A percentile compares a stretch with the other conserved stretches of the same genome.
Conservation (phyloP, 116 monocot genomes). For the Phalaenopsis hybrid region DNA sequence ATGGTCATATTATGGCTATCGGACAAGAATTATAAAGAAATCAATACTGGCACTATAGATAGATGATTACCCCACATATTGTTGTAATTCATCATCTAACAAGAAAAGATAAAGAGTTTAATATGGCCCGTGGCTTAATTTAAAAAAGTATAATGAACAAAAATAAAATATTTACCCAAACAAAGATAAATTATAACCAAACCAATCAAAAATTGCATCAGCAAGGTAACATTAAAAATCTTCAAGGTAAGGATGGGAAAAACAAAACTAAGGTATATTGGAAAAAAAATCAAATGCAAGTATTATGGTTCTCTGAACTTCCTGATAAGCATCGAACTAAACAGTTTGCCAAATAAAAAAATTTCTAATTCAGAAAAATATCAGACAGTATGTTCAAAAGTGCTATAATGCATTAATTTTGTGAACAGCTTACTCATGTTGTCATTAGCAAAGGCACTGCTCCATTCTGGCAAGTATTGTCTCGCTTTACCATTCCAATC, state of each 20-base stretch:
- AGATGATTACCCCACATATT: neutral
- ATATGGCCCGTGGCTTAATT: neutral
- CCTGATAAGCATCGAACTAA: neutral
- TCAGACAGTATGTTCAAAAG: neutral
- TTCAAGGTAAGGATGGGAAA: neutral
- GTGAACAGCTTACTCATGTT: constrained; percentile 23
- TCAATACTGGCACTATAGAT: neutral
- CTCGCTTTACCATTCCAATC: constrained; percentile 67
- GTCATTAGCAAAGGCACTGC: constrained; percentile 25
- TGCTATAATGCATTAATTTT: neutral
- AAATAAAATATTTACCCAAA: neutral
- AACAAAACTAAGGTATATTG: neutral
- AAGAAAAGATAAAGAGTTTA: neutral
- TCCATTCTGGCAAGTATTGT: constrained; percentile 59
- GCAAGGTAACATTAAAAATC: neutral
- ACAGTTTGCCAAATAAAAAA: neutral
- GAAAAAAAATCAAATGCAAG: neutral
- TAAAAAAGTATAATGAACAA: neutral
- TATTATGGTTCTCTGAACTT: neutral
- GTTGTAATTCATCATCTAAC: neutral
- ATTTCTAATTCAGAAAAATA: neutral
- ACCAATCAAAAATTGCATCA: neutral
- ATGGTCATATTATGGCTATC: neutral
- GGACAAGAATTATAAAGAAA: neutral
- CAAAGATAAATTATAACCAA: neutral